A percentile compares a stretch with the other conserved stretches of the same genome.
Conservation (phyloP, 2,329 filamentous ascomycete genomes). For the Epichloe elymi region DNA sequence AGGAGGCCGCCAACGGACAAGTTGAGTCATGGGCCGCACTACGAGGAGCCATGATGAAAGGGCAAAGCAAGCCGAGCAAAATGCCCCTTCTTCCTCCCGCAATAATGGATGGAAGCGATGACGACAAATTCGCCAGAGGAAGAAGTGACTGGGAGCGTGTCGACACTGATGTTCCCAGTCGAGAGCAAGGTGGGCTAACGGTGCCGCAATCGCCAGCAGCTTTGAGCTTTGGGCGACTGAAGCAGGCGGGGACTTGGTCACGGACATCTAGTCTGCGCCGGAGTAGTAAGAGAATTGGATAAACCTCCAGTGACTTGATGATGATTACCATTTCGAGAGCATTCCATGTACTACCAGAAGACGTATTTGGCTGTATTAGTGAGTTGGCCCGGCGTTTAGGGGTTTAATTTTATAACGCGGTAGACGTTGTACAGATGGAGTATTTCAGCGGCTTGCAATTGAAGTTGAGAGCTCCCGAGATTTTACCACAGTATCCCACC, state of each 20-base stretch:
- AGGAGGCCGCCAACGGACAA: slow-evolving; percentile 41
- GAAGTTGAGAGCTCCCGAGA: no score
- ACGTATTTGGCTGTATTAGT: not conserved
- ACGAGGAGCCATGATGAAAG: slow-evolving; percentile 24
- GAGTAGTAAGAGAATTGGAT: slow-evolving; percentile 13
- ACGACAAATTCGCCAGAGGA: slow-evolving; percentile 12
- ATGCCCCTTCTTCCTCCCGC: slow-evolving; percentile 16
- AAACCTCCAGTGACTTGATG: not conserved
- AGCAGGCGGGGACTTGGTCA: slow-evolving; percentile 34
- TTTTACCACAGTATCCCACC: no score
- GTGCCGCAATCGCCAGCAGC: slow-evolving; percentile 22
- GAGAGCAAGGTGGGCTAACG: slow-evolving; percentile 9
- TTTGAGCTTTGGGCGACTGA: slow-evolving; percentile 37
- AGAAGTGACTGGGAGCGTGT: slow-evolving; percentile 17
- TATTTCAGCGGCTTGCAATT: not conserved
- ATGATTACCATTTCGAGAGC: not conserved
- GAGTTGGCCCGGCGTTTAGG: not conserved
- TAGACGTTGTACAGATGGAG: not conserved
- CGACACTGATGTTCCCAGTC: slow-evolving; percentile 11
- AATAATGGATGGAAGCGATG: slow-evolving; percentile 16
- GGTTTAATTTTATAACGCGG: not conserved
- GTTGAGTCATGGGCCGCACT: slow-evolving; percentile 48
- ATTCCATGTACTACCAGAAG: not conserved
- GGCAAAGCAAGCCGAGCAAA: slow-evolving; percentile 8
- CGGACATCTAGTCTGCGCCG: slow-evolving; percentile 28